These are phyloP conservation scores for Phytopythium vexans DNA, from an alignment of 352 stramenopile genomes.

Conservation along the genomic window DNA sequence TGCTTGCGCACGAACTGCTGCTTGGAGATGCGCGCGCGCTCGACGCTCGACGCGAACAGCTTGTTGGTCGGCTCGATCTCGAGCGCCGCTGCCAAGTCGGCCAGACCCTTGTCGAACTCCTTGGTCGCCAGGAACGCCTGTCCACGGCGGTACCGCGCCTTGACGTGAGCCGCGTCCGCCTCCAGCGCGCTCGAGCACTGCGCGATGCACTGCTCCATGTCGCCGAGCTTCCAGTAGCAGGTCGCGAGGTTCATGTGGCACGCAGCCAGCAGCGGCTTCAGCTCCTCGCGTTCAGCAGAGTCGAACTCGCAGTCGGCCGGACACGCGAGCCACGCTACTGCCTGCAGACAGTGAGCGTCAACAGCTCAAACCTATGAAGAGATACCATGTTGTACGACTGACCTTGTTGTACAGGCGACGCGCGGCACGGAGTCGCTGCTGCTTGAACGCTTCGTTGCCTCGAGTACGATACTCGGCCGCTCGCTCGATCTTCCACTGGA, in stretches of 20 bases:
- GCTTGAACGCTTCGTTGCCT: slow-evolving; percentile 59
- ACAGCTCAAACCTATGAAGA: background rate
- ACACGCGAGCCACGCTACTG: slow-evolving; percentile 53
- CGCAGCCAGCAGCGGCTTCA: slow-evolving; percentile 33
- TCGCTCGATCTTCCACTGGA: slow-evolving; percentile 44
- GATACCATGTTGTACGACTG: background rate
- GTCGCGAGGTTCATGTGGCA: slow-evolving; percentile 65
- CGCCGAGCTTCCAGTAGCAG: slow-evolving; percentile 47
- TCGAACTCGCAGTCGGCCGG: slow-evolving; percentile 38
- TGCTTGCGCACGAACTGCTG: slow-evolving; percentile 37
- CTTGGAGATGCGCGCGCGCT: slow-evolving; percentile 23
- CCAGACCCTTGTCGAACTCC: slow-evolving; percentile 50
- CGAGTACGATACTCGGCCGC: slow-evolving; percentile 41
- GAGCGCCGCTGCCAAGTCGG: slow-evolving; percentile 38
- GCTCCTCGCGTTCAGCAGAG: slow-evolving; percentile 20
- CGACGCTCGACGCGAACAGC: slow-evolving; percentile 33
- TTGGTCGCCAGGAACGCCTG: slow-evolving; percentile 55
- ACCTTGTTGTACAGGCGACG: slow-evolving; percentile 39
- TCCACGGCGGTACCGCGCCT: slow-evolving; percentile 64
- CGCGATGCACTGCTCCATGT: slow-evolving; percentile 40
- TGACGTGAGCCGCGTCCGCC: slow-evolving; percentile 41
- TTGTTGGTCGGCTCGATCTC: slow-evolving; percentile 42
- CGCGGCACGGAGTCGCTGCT: slow-evolving; percentile 22
- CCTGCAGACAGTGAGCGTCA: slow-evolving; percentile 11
- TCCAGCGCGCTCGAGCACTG: slow-evolving; percentile 45